phyloP scores from a whole-genome alignment of 2,329 filamentous ascomycete species.

The Paramyrothecium sp. region DNA sequence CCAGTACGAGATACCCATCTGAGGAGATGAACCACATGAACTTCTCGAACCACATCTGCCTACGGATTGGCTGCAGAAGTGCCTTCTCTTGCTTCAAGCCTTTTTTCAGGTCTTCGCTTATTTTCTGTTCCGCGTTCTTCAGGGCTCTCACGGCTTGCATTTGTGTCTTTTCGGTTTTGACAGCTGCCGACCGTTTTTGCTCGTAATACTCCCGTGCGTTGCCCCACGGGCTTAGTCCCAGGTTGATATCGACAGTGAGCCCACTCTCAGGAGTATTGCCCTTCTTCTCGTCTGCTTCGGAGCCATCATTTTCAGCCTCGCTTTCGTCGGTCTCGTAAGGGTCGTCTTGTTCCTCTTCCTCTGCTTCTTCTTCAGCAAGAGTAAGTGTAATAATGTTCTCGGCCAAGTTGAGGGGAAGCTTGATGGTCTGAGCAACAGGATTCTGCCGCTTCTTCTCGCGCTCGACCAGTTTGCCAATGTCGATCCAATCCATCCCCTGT shows the following conservation, averaged over 20 bases:
- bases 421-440: constrained; percentile 82
- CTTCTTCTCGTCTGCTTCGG: constrained; percentile 29
- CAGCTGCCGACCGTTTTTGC: constrained; percentile 78
- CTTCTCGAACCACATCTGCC: constrained; percentile 94
- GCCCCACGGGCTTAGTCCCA: constrained; percentile 77
- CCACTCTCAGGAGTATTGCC: constrained; percentile 46
- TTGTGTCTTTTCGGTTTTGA: constrained; percentile 84
- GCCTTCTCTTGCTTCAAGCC: constrained; percentile 90
- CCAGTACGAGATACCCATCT: constrained; percentile 90
- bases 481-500: constrained; percentile 97
- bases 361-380: constrained; percentile 67
- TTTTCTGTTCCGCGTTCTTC: constrained; percentile 88
- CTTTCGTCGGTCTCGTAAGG: constrained; percentile 68
- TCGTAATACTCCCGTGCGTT: constrained; percentile 93
- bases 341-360: constrained; percentile 59
- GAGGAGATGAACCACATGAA: constrained; percentile 94
- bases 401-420: constrained; percentile 82
- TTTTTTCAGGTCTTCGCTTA: constrained; percentile 80
- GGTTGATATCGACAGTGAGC: constrained; percentile 80
- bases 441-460: constrained; percentile 80
- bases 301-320: constrained; percentile 35
- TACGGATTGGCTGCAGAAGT: constrained; percentile 76
- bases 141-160: constrained; percentile 79
- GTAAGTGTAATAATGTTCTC: constrained; percentile 84
- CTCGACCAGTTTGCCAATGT: constrained; percentile 85